These are phyloP conservation scores for Lachnum nothofagi DNA, from an alignment of 2,329 filamentous ascomycete genomes.

Conservation along the genomic window DNA sequence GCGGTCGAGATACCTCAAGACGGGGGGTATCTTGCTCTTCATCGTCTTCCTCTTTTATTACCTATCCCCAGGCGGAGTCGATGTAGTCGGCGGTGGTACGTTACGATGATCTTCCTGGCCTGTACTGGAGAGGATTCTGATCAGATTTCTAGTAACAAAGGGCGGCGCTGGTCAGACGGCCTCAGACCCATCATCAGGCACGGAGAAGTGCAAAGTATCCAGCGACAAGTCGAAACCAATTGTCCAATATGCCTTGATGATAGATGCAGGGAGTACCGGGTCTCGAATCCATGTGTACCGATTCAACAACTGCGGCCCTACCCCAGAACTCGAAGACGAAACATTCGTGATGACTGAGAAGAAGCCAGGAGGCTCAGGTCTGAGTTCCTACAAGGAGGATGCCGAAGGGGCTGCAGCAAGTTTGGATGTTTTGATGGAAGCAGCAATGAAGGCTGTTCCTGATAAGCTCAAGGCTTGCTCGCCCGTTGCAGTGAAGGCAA, in stretches of 20 bases:
- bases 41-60: conserved; percentile 60
- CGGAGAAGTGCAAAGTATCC: conserved; percentile 74
- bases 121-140: not conserved
- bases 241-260: conserved; percentile 97
- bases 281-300: conserved; percentile 98
- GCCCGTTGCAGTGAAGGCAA: conserved; percentile 95
- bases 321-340: conserved; percentile 90
- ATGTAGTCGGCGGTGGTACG: conserved; percentile 27
- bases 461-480: conserved; percentile 87
- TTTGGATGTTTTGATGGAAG: conserved; percentile 80
- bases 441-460: conserved; percentile 78
- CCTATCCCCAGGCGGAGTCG: conserved; percentile 51
- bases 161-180: conserved; percentile 43
- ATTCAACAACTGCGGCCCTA: conserved; percentile 96
- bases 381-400: conserved; percentile 84
- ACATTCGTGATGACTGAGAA: conserved; percentile 91
- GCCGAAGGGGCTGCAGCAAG: conserved; percentile 84
- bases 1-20: conserved; percentile 61
- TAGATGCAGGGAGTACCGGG: conserved; percentile 95
- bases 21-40: conserved; percentile 55
- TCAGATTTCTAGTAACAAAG: conserved; percentile 16
- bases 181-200: conserved; percentile 58
- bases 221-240: conserved; percentile 85
- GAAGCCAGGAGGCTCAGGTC: conserved; percentile 63
- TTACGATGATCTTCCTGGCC: not conserved